Evolutionary conservation across 2,329 filamentous ascomycete genomes (phyloP).

Genomic region (Diaporthe sp.): DNA sequence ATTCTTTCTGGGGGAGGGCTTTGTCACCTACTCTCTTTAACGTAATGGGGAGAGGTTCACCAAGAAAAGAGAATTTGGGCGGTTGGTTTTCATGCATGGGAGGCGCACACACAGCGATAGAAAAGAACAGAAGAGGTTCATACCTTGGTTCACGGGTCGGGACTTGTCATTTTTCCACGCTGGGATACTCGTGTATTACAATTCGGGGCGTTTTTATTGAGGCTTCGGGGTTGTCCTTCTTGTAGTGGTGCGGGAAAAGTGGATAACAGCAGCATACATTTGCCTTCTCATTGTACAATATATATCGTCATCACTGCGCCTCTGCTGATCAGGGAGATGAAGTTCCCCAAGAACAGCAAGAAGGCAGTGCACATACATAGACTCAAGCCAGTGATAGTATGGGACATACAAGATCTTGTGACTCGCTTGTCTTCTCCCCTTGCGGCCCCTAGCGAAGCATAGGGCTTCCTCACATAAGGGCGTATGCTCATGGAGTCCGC

Average conservation of each 20-base stretch:
- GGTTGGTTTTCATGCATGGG: slow-evolving; percentile 31
- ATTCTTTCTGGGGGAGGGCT: background rate
- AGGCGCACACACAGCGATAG: slow-evolving; percentile 34
- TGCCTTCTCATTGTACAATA: slow-evolving; percentile 23
- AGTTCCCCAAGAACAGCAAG: background rate
- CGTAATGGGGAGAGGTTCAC: background rate
- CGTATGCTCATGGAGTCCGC: no score
- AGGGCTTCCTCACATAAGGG: background rate
- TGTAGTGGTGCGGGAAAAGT: slow-evolving; percentile 5
- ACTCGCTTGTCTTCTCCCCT: background rate
- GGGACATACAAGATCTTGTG: background rate
- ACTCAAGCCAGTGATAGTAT: background rate
- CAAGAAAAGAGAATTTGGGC: background rate
- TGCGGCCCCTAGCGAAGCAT: background rate
- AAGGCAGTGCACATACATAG: background rate
- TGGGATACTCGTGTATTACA: slow-evolving; percentile 4
- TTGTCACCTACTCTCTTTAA: background rate
- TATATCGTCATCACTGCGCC: slow-evolving; percentile 2
- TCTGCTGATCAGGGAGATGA: background rate
- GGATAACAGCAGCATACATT: slow-evolving; percentile 11
- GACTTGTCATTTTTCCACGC: background rate
- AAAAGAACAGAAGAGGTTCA: slow-evolving; percentile 4
- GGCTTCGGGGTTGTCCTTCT: background rate
- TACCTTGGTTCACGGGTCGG: slow-evolving; percentile 4
- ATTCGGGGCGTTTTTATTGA: background rate